Conservation (phyloP, 331 rosid species). For the Acacia concinna region DNA sequence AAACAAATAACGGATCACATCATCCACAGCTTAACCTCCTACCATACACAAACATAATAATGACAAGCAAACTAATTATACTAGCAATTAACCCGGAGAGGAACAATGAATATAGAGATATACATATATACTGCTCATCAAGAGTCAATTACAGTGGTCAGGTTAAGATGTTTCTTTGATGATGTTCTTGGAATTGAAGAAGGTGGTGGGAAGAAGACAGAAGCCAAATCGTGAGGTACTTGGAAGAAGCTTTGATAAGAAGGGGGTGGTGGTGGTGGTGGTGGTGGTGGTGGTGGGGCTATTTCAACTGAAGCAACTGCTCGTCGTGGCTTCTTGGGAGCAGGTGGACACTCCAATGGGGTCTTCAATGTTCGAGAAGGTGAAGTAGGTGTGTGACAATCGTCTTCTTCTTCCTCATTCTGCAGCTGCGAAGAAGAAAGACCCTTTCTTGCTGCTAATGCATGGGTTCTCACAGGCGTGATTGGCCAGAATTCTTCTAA, state of each 20-base stretch:
- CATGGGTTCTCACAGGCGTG: conserved; percentile 5
- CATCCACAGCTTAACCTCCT: neutral
- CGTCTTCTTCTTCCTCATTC: neutral
- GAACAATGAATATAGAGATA: neutral
- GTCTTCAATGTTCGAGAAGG: neutral
- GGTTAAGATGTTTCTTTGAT: neutral
- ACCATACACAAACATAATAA: neutral
- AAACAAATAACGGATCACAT: neutral
- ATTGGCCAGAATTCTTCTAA: conserved; percentile 11
- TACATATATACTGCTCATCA: neutral
- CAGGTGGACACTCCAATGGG: conserved; percentile 15
- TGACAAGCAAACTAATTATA: neutral
- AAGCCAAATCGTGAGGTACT: neutral
- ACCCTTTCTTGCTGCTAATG: neutral
- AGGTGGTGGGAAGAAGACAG: neutral
- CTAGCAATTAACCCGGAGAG: neutral
- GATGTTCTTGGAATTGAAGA: neutral
- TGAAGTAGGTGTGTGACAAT: conserved; percentile 8
- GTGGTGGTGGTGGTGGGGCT: neutral
- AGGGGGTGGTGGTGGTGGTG: neutral
- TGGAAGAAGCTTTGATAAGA: neutral
- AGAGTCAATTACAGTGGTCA: neutral
- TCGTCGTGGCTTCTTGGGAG: conserved; percentile 13
- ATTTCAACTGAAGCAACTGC: neutral
- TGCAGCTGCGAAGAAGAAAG: neutral